Conservation (phyloP, 768 basidiomycete species). For the Mycena haematopus region DNA sequence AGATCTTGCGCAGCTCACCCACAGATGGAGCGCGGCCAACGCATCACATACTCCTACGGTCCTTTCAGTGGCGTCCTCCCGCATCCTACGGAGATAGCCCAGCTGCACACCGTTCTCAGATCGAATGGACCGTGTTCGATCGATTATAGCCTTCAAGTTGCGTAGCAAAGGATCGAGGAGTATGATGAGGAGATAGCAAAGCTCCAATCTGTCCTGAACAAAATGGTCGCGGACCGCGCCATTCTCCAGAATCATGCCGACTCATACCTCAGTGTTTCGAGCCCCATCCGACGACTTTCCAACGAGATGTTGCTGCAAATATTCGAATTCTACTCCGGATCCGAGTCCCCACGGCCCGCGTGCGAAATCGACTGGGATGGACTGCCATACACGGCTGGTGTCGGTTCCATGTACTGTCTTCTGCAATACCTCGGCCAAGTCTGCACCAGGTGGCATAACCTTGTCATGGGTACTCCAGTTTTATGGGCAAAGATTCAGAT, state of each 20-base stretch:
- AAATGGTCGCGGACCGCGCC: conserved; percentile 4
- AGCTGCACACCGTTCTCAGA: not conserved
- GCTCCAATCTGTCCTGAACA: not conserved
- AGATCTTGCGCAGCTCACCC: no score
- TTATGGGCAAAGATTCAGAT: not conserved
- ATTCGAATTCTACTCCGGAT: not conserved
- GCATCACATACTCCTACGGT: not conserved
- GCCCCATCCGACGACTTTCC: conserved; percentile 4
- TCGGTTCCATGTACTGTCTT: not conserved
- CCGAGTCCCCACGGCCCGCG: not conserved
- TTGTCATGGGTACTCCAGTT: not conserved
- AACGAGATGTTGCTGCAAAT: conserved; percentile 4
- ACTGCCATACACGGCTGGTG: not conserved
- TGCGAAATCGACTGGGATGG: not conserved
- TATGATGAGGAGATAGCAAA: conserved; percentile 8
- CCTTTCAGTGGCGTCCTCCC: not conserved
- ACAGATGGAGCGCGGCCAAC: no score
- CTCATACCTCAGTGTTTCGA: conserved; percentile 1
- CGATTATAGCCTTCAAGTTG: not conserved
- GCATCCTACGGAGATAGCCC: not conserved
- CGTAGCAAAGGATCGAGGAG: not conserved
- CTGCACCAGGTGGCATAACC: not conserved
- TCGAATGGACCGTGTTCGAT: not conserved
- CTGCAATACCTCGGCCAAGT: not conserved
- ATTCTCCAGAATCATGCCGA: conserved; percentile 6